Evolutionary conservation across 139 green algal species (phyloP), one percentile per base, ranked within the genome.

Genomic region (Chlamydomonas asymmetrica): DNA sequence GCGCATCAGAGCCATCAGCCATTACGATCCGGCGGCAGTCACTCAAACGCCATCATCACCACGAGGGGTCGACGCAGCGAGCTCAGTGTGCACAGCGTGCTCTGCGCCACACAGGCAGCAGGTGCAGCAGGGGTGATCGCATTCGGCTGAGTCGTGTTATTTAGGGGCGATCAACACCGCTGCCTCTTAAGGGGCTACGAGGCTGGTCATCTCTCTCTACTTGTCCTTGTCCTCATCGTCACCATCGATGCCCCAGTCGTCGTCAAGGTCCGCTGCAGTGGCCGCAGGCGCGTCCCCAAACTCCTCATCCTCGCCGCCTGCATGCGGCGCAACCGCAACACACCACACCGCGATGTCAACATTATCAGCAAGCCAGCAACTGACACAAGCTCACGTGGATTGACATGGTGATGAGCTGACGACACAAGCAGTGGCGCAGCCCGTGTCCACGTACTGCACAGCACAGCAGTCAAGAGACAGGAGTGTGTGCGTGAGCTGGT

Each of bases 231-330:
- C 79, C 34, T 86, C 81, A 2, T 83, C n/a, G n/a, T n/a, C n/a
- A n/a, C n/a, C 88, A 62, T 91, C 88, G 63, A 93, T 75, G 6
- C 87, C 88, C 87, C 87, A 92, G 50, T 93, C 88, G 39, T 91
- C 88, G 31, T 92, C 85, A 6, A 88, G 41, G 18, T 88, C 10
- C 35, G 13, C 29, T 5, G 20, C 6, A 9, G 43, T 9, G 45
- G 25, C 38, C 39, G 38, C 49, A 60, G 35, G 31, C 48, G 10
- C 13, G 18, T 63, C 72, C 39, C 64, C 59, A 57, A 68, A 62
- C 27, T 61, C 35, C 2, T 80, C 64, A 48, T 76, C 65, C 48
- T 39, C 73, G 43, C 59, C 70, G 18, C 38, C 60, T 31, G 57
- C 68, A 54, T 57, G 56, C 34, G 62, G 37, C 23, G 54, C 35